Conservation (phyloP, 345 rosid genomes). For the Ricinus communis region DNA sequence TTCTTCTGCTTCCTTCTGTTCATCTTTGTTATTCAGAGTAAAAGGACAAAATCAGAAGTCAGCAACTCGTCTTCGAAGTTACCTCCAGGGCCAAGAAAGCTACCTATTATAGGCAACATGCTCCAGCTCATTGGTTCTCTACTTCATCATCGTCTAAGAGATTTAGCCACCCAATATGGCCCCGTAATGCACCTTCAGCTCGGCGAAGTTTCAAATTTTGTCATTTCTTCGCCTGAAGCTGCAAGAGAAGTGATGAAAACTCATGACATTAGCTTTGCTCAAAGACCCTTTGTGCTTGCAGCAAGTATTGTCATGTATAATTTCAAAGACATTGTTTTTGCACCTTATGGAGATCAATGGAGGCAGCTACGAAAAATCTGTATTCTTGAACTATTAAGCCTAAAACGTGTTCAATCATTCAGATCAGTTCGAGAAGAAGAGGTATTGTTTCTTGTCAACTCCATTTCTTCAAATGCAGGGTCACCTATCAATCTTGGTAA, state of each 20-base stretch:
- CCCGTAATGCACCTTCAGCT: constrained; percentile 5
- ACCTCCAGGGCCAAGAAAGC: background rate
- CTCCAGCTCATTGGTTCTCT: constrained; percentile 1
- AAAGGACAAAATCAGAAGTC: background rate
- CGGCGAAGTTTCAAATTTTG: background rate
- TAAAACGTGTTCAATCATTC: background rate
- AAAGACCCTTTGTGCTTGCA: background rate
- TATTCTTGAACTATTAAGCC: background rate
- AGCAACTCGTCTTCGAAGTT: background rate
- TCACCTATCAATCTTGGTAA: background rate
- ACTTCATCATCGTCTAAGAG: constrained; percentile 4
- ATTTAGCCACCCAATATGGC: constrained; percentile 1
- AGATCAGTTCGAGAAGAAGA: background rate
- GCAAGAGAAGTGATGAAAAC: constrained; percentile 7
- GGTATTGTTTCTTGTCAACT: background rate
- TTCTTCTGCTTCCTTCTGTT: background rate
- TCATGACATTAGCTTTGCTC: background rate
- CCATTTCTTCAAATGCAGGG: background rate
- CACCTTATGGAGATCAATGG: background rate
- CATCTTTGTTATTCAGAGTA: background rate
- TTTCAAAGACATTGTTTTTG: background rate
- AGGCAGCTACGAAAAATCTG: constrained; percentile 1
- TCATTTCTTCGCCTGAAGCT: constrained; percentile 9
- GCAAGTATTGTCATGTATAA: background rate
- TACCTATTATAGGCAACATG: constrained; percentile 10